Conservation (phyloP, 1,139 yeast genomes). For the Debaryomyces psychrophilus region DNA sequence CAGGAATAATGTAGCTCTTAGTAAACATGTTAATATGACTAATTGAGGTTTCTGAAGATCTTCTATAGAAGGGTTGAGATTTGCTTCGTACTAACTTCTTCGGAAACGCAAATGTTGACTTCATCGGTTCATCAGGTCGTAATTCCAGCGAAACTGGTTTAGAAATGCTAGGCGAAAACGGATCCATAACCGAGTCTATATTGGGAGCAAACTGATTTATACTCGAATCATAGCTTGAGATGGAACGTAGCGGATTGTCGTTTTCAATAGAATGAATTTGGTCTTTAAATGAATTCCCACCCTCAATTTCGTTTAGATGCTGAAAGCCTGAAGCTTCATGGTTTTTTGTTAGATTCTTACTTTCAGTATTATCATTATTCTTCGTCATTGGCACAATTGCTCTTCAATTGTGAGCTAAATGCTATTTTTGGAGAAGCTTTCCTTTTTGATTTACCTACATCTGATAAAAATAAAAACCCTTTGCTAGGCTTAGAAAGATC, state of each 20-base stretch:
- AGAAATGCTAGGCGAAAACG: background rate
- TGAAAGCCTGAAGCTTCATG: conserved; percentile 9
- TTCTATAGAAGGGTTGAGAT: conserved; percentile 11
- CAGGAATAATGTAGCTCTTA: conserved; percentile 30
- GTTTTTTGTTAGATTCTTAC: conserved; percentile 5
- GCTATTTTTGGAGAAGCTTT: background rate
- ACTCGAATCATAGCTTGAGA: background rate
- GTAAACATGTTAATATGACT: conserved; percentile 26
- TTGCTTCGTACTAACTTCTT: conserved; percentile 1
- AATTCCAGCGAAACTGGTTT: conserved; percentile 5
- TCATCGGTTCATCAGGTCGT: background rate
- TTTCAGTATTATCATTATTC: background rate
- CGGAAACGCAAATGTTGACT: background rate
- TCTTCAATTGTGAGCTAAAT: background rate
- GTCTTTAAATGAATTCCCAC: background rate
- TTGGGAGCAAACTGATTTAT: background rate
- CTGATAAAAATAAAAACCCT: background rate
- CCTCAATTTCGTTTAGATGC: conserved; percentile 1
- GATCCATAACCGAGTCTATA: background rate
- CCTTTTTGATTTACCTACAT: background rate
- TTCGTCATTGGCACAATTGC: conserved; percentile 2
- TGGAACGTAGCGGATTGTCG: background rate
- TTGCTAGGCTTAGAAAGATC: background rate
- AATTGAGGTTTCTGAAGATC: conserved; percentile 16
- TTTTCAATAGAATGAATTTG: background rate